Evolutionary conservation across 306 rosid genomes (phyloP).

Genomic region (Malus sylvestris): DNA sequence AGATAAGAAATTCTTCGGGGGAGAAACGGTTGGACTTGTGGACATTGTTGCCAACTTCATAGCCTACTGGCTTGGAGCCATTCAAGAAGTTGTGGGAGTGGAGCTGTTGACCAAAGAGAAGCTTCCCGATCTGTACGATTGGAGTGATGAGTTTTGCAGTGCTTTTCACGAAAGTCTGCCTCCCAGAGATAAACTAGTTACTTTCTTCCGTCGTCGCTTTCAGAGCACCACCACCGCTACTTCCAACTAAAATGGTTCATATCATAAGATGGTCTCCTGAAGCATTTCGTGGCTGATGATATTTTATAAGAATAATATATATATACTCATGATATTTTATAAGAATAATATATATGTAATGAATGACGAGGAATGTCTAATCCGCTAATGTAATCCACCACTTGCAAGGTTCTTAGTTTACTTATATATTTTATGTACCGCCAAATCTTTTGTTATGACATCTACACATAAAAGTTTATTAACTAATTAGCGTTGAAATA

Average conservation of each 20-base stretch:
- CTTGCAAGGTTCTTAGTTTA: too few species aligned
- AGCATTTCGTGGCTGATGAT: background rate
- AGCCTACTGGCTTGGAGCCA: constrained; percentile 35
- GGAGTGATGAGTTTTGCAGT: constrained; percentile 25
- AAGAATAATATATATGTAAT: too few species aligned
- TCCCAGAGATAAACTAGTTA: constrained; percentile 23
- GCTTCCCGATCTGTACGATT: constrained; percentile 34
- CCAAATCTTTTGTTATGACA: too few species aligned
- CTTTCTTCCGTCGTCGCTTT: constrained; percentile 8
- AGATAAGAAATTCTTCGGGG: constrained; percentile 51
- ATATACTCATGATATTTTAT: background rate
- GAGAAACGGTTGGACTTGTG: constrained; percentile 37
- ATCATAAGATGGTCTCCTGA: background rate
- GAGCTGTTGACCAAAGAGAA: constrained; percentile 26
- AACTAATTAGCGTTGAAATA: too few species aligned
- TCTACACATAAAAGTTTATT: too few species aligned
- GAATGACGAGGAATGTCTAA: too few species aligned
- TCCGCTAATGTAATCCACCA: too few species aligned
- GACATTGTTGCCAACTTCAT: constrained; percentile 39
- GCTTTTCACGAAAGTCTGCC: constrained; percentile 31
- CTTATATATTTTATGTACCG: too few species aligned
- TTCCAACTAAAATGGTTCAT: background rate
- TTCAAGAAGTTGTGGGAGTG: constrained; percentile 37
- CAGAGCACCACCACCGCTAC: background rate
- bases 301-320: too few species aligned